Base-by-base conservation (phyloP, 768 basidiomycete genomes). In the Lactarius deliciosus region DNA sequence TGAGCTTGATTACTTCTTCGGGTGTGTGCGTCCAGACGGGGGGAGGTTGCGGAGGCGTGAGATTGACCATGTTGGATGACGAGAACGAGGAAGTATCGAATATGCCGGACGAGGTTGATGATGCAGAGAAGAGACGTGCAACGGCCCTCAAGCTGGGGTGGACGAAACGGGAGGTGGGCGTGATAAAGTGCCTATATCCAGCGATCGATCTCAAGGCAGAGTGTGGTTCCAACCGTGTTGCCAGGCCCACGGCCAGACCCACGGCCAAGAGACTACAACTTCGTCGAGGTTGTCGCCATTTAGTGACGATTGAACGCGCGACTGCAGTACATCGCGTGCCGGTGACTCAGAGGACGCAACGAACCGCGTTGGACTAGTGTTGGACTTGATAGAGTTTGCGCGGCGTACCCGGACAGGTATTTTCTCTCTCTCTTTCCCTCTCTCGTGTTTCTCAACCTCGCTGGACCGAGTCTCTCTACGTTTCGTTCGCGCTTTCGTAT, bases 11-110 rank as follows among this genome's bases (percentile, higher is more conserved):
- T 60, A 93, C 82, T 30, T 89, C 84, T 64, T 86, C 84, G 0
- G 85, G 79, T 20, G 84, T 79, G 72, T 92, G 89, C 25, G 81
- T 80, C 90, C 90, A 92, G 34, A 75, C 72, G 13, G 86, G 87
- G 3, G 91, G 77, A 32, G 82, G 73, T 72, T 92, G 89, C 2
- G 92, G 89, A 36, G 90, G 85, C 18, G 77, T 81, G 40, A 91
- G 71, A 20, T 80, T 73, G 78, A 83, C 81, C 76, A 82, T 81
- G 69, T 59, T 41, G 30, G 61, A 30, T 30, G 55, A 38, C 15
- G 58, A 60, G 0, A 32, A 47, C 9, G 47, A 41, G 20, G 63
- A 38, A 40, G 45, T 40, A 25, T 62, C 53, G 18, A 70, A 69
- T 60, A 66, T 61, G 32, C 64, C 47, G 34, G 64, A 65, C 2